Conservation (phyloP, 345 rosid species). For the Xanthoceras sorbifolium region DNA sequence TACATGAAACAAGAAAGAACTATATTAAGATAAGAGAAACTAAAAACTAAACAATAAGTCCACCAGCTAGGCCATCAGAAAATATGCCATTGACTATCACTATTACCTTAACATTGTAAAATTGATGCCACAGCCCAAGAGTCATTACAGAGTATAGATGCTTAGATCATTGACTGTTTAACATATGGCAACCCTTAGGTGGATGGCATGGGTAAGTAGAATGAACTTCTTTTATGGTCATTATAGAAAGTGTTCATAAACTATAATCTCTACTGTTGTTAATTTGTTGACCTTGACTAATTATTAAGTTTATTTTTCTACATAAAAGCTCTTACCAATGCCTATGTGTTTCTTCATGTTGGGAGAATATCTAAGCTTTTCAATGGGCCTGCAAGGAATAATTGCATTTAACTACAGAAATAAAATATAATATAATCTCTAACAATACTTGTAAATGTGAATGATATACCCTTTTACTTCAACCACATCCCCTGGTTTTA, state of each 20-base stretch:
- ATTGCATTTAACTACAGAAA: conserved; percentile 16
- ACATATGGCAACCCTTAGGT: neutral
- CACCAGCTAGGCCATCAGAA: too few relatives aligned
- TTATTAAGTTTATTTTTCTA: conserved; percentile 18
- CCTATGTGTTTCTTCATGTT: conserved; percentile 98
- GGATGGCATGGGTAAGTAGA: neutral
- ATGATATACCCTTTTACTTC: conserved; percentile 84
- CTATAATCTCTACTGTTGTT: neutral
- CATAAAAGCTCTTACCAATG: conserved; percentile 62
- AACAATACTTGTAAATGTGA: neutral
- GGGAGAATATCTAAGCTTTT: conserved; percentile 83
- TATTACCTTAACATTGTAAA: neutral
- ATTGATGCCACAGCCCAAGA: neutral
- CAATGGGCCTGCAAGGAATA: conserved; percentile 76
- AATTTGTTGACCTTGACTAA: neutral
- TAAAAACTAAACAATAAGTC: too few relatives aligned
- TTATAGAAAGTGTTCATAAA: neutral
- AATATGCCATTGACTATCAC: neutral
- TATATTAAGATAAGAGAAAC: too few relatives aligned
- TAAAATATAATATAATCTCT: neutral
- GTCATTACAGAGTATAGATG: neutral
- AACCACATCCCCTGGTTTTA: conserved; percentile 86
- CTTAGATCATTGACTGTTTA: neutral
- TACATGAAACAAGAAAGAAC: too few relatives aligned
- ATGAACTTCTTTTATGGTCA: conserved; percentile 5